Evolutionary conservation across 352 stramenopile species (phyloP).

Genomic region (Phytopythium mirpurense): DNA sequence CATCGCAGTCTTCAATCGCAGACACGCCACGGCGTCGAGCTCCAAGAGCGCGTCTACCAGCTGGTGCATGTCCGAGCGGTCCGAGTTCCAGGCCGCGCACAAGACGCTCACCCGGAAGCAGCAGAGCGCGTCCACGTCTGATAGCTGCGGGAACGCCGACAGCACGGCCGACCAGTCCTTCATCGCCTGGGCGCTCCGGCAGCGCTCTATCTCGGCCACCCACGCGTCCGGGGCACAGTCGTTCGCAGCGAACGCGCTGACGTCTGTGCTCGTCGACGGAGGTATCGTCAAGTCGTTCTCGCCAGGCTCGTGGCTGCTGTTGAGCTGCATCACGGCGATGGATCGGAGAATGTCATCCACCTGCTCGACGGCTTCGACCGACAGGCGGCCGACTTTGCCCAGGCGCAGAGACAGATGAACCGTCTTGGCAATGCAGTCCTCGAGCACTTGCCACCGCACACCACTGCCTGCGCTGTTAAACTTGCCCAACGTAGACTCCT

Average conservation of each 20-base stretch:
- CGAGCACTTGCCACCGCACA: conserved; percentile 60
- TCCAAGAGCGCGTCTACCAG: conserved; percentile 69
- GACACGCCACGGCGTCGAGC: conserved; percentile 36
- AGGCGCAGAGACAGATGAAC: conserved; percentile 72
- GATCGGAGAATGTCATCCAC: conserved; percentile 73
- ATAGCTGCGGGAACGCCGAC: conserved; percentile 54
- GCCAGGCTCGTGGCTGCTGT: conserved; percentile 47
- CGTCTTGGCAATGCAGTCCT: conserved; percentile 65
- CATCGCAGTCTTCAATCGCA: conserved; percentile 52
- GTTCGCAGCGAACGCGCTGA: conserved; percentile 5
- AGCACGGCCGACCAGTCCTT: conserved; percentile 58
- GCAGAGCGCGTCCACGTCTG: conserved; percentile 44
- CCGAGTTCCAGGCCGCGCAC: conserved; percentile 73
- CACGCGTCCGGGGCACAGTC: conserved; percentile 37
- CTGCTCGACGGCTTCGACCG: conserved; percentile 68
- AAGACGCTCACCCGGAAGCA: conserved; percentile 64
- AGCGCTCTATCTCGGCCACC: conserved; percentile 62
- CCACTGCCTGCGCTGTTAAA: conserved; percentile 52
- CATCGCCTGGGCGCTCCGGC: conserved; percentile 55
- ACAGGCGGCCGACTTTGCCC: conserved; percentile 50
- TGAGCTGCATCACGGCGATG: conserved; percentile 76
- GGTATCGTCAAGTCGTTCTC: conserved; percentile 31
- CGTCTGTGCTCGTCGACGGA: conserved; percentile 14
- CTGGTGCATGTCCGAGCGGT: conserved; percentile 82
- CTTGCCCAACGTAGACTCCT: conserved; percentile 73